These are phyloP conservation scores for Neurospora cerealis DNA, from an alignment of 495 filamentous ascomycete species.

Conservation along the genomic window DNA sequence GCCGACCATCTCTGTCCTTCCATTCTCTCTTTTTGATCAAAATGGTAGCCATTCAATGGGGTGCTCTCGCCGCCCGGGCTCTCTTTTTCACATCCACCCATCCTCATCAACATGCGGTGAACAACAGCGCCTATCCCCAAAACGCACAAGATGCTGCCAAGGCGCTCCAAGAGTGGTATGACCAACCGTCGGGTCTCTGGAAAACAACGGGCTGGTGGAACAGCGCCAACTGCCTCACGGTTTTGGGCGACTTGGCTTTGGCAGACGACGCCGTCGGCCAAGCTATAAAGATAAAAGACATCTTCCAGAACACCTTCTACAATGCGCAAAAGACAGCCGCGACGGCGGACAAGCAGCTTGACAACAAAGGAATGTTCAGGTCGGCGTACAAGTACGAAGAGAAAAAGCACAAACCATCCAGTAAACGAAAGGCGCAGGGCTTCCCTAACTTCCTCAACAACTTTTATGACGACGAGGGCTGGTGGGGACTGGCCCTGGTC, in stretches of 20 bases:
- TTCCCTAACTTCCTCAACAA: constrained; percentile 48
- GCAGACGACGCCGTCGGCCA: constrained; percentile 19
- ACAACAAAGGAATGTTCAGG: constrained; percentile 15
- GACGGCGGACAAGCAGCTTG: constrained; percentile 22
- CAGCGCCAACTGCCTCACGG: constrained; percentile 57
- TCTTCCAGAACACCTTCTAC: constrained; percentile 33
- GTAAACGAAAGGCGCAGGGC: constrained; percentile 16
- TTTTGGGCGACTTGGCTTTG: constrained; percentile 50
- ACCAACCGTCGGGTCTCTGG: constrained; percentile 52
- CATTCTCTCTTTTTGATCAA: background rate
- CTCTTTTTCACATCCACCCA: constrained; percentile 26
- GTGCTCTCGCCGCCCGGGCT: constrained; percentile 29
- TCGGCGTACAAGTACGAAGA: constrained; percentile 22
- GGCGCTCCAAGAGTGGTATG: constrained; percentile 55
- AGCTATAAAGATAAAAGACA: constrained; percentile 22
- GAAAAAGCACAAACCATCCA: background rate
- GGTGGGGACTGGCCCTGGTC: constrained; percentile 64
- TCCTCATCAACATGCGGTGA: constrained; percentile 3
- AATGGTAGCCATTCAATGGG: constrained; percentile 23
- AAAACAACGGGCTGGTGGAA: constrained; percentile 68
- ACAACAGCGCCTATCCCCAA: constrained; percentile 14
- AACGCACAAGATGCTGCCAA: constrained; percentile 37
- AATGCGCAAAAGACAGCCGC: constrained; percentile 29
- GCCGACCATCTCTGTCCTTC: background rate
- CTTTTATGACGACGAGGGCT: constrained; percentile 62